Evolutionary conservation across 805 yeast species (phyloP).

Genomic region (Wickerhamiella dianesei): DNA sequence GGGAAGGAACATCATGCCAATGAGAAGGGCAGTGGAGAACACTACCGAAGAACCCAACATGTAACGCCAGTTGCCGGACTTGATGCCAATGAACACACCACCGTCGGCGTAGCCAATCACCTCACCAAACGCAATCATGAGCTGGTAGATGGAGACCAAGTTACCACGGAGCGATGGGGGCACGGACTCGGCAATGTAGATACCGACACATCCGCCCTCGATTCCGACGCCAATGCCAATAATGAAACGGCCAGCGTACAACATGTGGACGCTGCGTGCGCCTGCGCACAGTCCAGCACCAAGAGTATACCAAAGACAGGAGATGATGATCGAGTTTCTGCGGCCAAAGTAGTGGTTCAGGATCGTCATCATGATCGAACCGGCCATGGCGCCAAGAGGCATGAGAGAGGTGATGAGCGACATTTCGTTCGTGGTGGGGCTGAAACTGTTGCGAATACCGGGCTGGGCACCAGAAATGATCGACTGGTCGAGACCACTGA

Average conservation of each 20-base stretch:
- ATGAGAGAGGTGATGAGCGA: constrained; percentile 45
- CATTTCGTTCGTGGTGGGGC: constrained; percentile 30
- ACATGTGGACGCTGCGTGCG: constrained; percentile 31
- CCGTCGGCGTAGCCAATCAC: constrained; percentile 51
- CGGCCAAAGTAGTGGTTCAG: constrained; percentile 44
- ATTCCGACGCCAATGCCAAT: constrained; percentile 54
- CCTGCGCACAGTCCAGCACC: constrained; percentile 52
- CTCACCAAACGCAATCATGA: constrained; percentile 54
- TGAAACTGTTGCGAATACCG: constrained; percentile 34
- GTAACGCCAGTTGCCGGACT: constrained; percentile 46
- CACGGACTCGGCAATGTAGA: constrained; percentile 47
- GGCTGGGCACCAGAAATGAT: constrained; percentile 50
- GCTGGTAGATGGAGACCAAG: constrained; percentile 49
- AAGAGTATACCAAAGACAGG: constrained; percentile 46
- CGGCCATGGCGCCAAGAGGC: constrained; percentile 60
- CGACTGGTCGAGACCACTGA: constrained; percentile 57
- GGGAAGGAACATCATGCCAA: constrained; percentile 42
- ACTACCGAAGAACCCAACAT: constrained; percentile 53
- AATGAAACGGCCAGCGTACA: constrained; percentile 47
- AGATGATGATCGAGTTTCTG: constrained; percentile 38
- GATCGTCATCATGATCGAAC: constrained; percentile 48
- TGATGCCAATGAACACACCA: constrained; percentile 43
- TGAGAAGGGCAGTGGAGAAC: constrained; percentile 38
- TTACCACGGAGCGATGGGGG: constrained; percentile 48
- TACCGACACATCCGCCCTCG: constrained; percentile 52